Evolutionary conservation across 495 filamentous ascomycete genomes (phyloP), one percentile per base, ranked within the genome.

Genomic region (Halenospora varia): DNA sequence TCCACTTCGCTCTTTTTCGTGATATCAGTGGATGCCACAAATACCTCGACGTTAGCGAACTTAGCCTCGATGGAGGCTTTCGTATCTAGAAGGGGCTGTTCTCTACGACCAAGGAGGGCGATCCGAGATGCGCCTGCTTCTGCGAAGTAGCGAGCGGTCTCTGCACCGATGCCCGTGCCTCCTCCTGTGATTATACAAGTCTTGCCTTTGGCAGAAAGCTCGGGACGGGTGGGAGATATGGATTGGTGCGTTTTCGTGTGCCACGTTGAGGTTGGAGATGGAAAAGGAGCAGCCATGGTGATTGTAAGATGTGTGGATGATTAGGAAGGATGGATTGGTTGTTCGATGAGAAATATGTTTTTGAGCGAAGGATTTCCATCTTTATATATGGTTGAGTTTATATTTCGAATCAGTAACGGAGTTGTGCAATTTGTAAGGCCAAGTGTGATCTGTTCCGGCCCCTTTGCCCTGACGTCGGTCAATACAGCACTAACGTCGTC

Each of bases 121-220:
- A 68, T 57, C 2, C 55, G 53, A 45, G 24, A 51, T 3, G 58
- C 55, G 17, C 68, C 68, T 6, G 68, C 66, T 20, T 52, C 53
- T 42, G 67, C 65, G 25, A 71, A 71, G 49, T 53, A 47, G 29
- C 44, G 39, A 41, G 71, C 66, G 10, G 66, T 69, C 15, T 62
- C 64, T 22, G 48, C 48, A 51, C 72, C 71, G 53, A 75, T 70
- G 39, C 72, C 72, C 9, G 62, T 61, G 10, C 68, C 71, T 48
- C 62, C 79, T 24, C 79, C 79, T 8, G 75, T 75, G n/a, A 82
- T 67, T 48, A 81, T 62, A 3, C 81, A 66, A 10, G 61, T 72
- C 57, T 77, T 78, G 19, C 72, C 72, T 1, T 56, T 57, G 25
- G 65, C 60, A 35, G 62, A 68, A n/a, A 79, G 66, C 59, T 77